These are phyloP conservation scores for Zostera marina DNA, from an alignment of 116 monocot species.

Conservation along the genomic window DNA sequence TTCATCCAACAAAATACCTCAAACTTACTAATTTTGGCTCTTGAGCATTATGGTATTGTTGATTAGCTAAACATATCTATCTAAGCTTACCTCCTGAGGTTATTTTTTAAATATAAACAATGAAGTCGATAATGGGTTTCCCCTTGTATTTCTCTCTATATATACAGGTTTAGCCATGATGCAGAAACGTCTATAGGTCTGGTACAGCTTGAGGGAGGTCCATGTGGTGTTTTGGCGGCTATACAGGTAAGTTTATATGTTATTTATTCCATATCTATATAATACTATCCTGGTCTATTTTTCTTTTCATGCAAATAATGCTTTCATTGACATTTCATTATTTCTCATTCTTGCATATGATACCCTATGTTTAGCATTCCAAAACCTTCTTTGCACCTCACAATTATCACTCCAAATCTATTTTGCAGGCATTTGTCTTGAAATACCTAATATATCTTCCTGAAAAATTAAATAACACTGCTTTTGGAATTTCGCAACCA, in stretches of 20 bases:
- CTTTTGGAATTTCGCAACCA: conserved; percentile 13
- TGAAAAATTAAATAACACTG: conserved; percentile 24
- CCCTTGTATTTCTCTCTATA: not conserved
- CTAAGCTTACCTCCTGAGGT: no score
- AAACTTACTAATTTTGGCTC: no score
- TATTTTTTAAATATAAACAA: no score
- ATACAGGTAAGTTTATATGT: conserved; percentile 46
- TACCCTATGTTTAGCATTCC: not conserved
- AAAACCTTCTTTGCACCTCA: not conserved
- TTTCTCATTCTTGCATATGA: not conserved
- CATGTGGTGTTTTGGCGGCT: conserved; percentile 93
- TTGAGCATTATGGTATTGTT: no score
- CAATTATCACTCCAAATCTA: not conserved
- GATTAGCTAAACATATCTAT: no score
- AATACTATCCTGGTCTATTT: not conserved
- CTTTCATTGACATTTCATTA: not conserved
- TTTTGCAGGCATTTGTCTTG: conserved; percentile 82
- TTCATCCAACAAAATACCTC: no score
- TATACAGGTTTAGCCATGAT: conserved; percentile 90
- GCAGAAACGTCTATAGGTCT: conserved; percentile 82
- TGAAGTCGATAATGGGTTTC: no score
- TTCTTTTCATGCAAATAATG: not conserved
- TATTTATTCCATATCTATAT: not conserved
- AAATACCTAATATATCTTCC: conserved; percentile 84
- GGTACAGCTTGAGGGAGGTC: conserved; percentile 97